phyloP scores from a whole-genome alignment of 2,329 filamentous ascomycete genomes.

The Claviceps purpurea region DNA sequence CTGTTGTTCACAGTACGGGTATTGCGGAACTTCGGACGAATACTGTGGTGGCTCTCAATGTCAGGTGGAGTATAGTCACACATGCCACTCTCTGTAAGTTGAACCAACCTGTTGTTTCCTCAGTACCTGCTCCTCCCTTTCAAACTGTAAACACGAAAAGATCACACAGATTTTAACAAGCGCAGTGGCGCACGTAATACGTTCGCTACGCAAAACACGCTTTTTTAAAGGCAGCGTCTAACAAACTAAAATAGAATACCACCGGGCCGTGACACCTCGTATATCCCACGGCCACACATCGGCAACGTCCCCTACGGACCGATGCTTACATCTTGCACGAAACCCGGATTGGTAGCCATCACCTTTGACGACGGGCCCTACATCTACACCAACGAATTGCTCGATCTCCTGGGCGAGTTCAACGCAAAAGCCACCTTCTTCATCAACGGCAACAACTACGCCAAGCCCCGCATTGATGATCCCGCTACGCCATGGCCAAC shows the following conservation, averaged over 20 bases:
- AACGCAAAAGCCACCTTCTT: constrained; percentile 28
- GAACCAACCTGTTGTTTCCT: too few relatives aligned
- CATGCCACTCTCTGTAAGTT: constrained; percentile 28
- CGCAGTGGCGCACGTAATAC: too few relatives aligned
- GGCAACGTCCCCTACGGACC: constrained; percentile 23
- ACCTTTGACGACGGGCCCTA: constrained; percentile 36
- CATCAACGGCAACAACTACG: constrained; percentile 27
- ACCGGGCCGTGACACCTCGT: constrained; percentile 17
- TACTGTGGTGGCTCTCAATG: constrained; percentile 25
- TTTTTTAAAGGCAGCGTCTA: too few relatives aligned
- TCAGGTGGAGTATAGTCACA: constrained; percentile 25
- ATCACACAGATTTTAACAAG: too few relatives aligned
- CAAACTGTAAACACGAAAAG: too few relatives aligned
- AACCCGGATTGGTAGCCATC: constrained; percentile 25
- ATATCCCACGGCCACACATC: constrained; percentile 16
- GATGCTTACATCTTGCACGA: constrained; percentile 21
- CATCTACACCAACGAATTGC: constrained; percentile 25
- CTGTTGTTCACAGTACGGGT: constrained; percentile 25
- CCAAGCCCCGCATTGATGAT: constrained; percentile 28
- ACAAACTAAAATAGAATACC: constrained; percentile 9
- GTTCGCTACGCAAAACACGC: background rate
- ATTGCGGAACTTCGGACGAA: constrained; percentile 21
- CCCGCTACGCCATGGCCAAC: constrained; percentile 18
- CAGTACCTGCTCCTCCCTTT: background rate
- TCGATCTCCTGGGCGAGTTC: constrained; percentile 22